A percentile compares a stretch with the other conserved stretches of the same genome.
phyloP scores from a whole-genome alignment of 805 yeast species.

The Candida nonsorbophila region DNA sequence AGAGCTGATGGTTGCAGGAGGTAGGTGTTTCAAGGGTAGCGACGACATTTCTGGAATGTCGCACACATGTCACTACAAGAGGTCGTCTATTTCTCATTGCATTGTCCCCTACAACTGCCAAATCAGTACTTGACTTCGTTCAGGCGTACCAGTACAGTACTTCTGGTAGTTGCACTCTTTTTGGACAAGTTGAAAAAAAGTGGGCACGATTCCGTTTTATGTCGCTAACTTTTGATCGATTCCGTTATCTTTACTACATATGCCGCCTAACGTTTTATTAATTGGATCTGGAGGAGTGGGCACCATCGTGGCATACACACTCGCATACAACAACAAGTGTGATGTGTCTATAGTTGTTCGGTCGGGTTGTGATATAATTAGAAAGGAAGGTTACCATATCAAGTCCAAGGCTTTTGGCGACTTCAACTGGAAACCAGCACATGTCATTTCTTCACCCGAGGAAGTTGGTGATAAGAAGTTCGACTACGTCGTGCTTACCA shows the following conservation, averaged over 20 bases:
- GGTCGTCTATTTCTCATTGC: too few species aligned
- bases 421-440: conserved; percentile 25
- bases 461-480: conserved; percentile 26
- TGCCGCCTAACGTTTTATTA: conserved; percentile 41
- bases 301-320: conserved; percentile 63
- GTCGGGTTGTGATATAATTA: conserved; percentile 28
- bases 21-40: too few species aligned
- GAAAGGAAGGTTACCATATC: conserved; percentile 23
- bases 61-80: too few species aligned
- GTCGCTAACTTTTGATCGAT: background rate
- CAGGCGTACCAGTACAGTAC: too few species aligned
- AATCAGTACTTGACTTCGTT: too few species aligned
- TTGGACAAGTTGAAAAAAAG: too few species aligned
- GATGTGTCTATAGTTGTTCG: conserved; percentile 33
- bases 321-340: conserved; percentile 43
- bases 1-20: too few species aligned
- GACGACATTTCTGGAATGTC: too few species aligned
- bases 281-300: conserved; percentile 90
- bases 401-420: conserved; percentile 29
- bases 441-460: conserved; percentile 20
- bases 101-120: too few species aligned
- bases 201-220: too few species aligned
- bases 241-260: background rate
- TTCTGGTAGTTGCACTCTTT: too few species aligned
- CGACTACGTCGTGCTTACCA: conserved; percentile 33